Conservation (phyloP, 2,329 filamentous ascomycete species). For the Scortechinia acanthostroma region DNA sequence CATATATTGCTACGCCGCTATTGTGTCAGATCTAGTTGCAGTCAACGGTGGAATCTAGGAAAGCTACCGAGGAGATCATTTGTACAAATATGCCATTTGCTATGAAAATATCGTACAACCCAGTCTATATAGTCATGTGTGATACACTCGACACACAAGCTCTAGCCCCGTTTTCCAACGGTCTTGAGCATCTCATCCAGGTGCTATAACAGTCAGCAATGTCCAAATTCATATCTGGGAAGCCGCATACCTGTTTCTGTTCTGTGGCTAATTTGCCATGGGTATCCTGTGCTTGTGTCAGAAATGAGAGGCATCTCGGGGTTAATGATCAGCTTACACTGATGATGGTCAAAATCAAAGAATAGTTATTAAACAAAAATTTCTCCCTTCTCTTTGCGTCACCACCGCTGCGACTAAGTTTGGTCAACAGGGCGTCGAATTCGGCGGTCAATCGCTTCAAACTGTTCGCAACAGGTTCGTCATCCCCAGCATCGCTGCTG, state of each 20-base stretch:
- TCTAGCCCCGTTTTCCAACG: not conserved
- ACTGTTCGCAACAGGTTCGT: not conserved
- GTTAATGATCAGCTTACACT: not conserved
- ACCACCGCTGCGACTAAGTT: not conserved
- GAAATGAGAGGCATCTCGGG: too few species aligned
- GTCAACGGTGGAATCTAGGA: too few species aligned
- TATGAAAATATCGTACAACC: too few species aligned
- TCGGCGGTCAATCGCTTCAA: not conserved
- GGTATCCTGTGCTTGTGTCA: not conserved
- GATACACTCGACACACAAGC: too few species aligned
- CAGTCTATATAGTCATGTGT: too few species aligned
- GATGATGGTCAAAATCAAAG: constrained; percentile 1
- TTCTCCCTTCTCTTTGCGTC: not conserved
- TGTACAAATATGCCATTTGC: too few species aligned
- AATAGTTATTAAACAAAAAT: not conserved
- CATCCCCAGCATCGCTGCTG: constrained; percentile 2
- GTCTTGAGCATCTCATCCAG: constrained; percentile 1
- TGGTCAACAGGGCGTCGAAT: not conserved
- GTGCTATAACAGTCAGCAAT: not conserved
- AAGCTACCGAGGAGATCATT: too few species aligned
- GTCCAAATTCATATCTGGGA: too few species aligned
- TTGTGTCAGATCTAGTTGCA: too few species aligned
- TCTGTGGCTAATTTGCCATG: constrained; percentile 1
- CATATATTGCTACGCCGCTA: too few species aligned
- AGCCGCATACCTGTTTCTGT: not conserved